These are phyloP conservation scores for Floccularia luteovirens DNA, from an alignment of 768 basidiomycete species.

Conservation along the genomic window DNA sequence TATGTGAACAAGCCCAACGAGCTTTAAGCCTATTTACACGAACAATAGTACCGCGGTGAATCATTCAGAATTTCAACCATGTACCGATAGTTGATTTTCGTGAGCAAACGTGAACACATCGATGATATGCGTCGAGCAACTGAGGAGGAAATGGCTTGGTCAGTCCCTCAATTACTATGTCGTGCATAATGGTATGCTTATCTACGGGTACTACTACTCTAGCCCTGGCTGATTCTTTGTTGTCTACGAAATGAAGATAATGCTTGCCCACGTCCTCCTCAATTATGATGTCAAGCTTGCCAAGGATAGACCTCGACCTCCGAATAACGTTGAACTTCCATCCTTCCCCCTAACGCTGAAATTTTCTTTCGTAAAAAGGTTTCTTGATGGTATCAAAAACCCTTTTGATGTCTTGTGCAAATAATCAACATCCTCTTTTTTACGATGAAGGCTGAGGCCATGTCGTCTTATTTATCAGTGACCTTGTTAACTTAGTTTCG, in stretches of 20 bases:
- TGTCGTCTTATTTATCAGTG: too few species aligned
- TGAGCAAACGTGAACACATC: constrained; percentile 3
- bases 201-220: neutral
- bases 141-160: constrained; percentile 17
- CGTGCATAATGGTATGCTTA: neutral
- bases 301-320: constrained; percentile 12
- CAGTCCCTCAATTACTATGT: constrained; percentile 1
- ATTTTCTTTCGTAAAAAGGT: constrained; percentile 24
- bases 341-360: constrained; percentile 23
- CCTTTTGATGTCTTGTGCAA: too few species aligned
- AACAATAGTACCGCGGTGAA: neutral
- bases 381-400: too few species aligned
- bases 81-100: constrained; percentile 3
- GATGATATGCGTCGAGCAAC: constrained; percentile 7
- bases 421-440: too few species aligned
- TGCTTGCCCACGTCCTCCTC: constrained; percentile 28
- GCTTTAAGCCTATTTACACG: too few species aligned
- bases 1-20: neutral
- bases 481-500: too few species aligned
- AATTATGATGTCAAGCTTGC: constrained; percentile 31
- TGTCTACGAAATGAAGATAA: constrained; percentile 32
- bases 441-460: too few species aligned
- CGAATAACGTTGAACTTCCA: constrained; percentile 5
- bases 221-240: constrained; percentile 40
- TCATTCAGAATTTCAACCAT: constrained; percentile 4